Evolutionary conservation across 2,329 filamentous ascomycete species (phyloP), one percentile per base, ranked within the genome.

Genomic region (Didymella arachidicola): DNA sequence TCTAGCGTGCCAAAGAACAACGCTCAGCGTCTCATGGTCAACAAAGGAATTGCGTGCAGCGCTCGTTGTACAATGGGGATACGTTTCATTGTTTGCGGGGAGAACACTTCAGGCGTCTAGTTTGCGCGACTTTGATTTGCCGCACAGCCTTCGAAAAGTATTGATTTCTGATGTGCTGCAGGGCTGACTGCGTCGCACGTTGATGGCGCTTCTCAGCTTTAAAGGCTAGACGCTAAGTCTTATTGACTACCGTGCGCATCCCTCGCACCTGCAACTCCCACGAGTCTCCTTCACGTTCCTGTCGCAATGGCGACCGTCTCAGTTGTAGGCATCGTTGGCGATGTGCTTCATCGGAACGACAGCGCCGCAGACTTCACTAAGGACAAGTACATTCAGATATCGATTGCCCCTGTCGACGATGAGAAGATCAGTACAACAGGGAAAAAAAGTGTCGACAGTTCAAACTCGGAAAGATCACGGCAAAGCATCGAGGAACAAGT

Each of bases 111-210:
- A 52, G 52, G 42, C 57, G 34, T 55, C 36, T 25, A 47, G 29
- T 18, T 14, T 51, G 46, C 18, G 26, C 34, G 14, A 30, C n/a
- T 4, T 29, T 48, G 57, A 56, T 60, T 55, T 27, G 57, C 25
- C 11, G 52, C 57, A 55, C 29, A 34, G 57, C 47, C 42, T 34
- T 36, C 42, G 14, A 27, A 7, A 39, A 55, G 52, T 60, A 60
- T 56, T 52, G 57, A 60, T 60, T 55, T 26, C 27, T 47, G 45
- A 43, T 44, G 47, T 48, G 47, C 52, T 60, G 52, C 57, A 56
- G 38, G 57, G 57, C 57, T 60, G 57, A 60, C 57, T 43, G 57
- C 57, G 57, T 60, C 47, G 51, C 57, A 56, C 52, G 57, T 51
- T 52, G 47, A 56, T 51, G 47, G 57, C 52, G 47, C 47, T 41